A percentile compares a stretch with the other conserved stretches of the same genome.
phyloP scores from a whole-genome alignment of 805 yeast species.

The Zygoascus flipseniorum region DNA sequence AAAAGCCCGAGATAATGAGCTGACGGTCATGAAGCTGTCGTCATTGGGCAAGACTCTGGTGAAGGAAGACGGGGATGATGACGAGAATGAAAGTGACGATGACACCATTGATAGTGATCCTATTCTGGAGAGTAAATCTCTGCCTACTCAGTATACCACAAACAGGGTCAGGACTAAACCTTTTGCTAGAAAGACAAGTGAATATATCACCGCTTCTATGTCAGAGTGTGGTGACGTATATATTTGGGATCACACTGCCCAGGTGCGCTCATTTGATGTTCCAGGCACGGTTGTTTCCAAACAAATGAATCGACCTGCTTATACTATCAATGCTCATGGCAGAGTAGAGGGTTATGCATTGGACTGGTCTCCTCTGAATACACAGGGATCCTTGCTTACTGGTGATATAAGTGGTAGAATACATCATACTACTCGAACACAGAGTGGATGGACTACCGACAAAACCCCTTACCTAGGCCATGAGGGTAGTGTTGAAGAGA shows the following conservation, averaged over 20 bases:
- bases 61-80: slow-evolving; percentile 67
- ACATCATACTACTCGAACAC: slow-evolving; percentile 66
- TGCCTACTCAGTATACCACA: slow-evolving; percentile 74
- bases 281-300: slow-evolving; percentile 84
- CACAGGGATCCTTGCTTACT: slow-evolving; percentile 71
- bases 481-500: slow-evolving; percentile 71
- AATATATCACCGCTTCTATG: slow-evolving; percentile 80
- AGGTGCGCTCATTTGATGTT: slow-evolving; percentile 71
- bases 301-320: slow-evolving; percentile 65
- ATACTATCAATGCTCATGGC: slow-evolving; percentile 79
- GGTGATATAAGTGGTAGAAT: slow-evolving; percentile 88
- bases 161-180: slow-evolving; percentile 85
- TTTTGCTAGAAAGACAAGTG: slow-evolving; percentile 61
- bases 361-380: slow-evolving; percentile 88
- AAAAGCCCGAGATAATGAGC: slow-evolving; percentile 77
- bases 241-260: slow-evolving; percentile 74
- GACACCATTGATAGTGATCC: slow-evolving; percentile 74
- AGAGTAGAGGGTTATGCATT: slow-evolving; percentile 95
- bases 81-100: slow-evolving; percentile 62
- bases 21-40: slow-evolving; percentile 74
- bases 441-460: slow-evolving; percentile 76
- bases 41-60: slow-evolving; percentile 78
- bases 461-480: slow-evolving; percentile 54
- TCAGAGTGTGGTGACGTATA: slow-evolving; percentile 84
- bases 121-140: slow-evolving; percentile 72